Evolutionary conservation across 495 filamentous ascomycete species (phyloP).

Genomic region (Penicillium atrosanguineum): DNA sequence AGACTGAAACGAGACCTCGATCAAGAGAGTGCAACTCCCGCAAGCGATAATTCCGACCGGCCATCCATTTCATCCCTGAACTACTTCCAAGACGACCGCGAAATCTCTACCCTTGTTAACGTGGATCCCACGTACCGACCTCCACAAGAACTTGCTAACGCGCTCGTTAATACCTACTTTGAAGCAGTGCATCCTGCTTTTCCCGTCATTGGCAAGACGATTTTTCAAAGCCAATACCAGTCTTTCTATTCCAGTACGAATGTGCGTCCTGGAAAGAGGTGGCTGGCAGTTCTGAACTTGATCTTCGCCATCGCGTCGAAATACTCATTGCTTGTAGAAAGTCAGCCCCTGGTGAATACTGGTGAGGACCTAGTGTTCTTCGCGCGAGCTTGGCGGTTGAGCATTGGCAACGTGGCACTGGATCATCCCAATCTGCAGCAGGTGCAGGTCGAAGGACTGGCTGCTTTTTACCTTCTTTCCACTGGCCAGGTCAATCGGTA

Average conservation of each 20-base stretch:
- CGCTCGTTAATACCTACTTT: slow-evolving; percentile 55
- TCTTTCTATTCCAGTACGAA: slow-evolving; percentile 34
- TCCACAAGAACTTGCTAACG: slow-evolving; percentile 47
- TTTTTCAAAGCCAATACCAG: slow-evolving; percentile 43
- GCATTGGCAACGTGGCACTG: slow-evolving; percentile 45
- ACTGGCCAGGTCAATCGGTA: slow-evolving; percentile 61
- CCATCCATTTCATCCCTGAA: slow-evolving; percentile 38
- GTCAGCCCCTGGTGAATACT: slow-evolving; percentile 32
- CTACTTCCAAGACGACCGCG: slow-evolving; percentile 58
- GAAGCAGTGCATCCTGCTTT: slow-evolving; percentile 55
- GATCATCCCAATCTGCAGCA: slow-evolving; percentile 57
- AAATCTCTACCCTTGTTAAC: slow-evolving; percentile 36
- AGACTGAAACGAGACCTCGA: slow-evolving; percentile 33
- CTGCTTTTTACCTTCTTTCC: slow-evolving; percentile 57
- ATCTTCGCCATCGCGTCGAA: slow-evolving; percentile 62
- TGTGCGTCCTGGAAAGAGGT: slow-evolving; percentile 43
- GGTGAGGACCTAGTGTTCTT: slow-evolving; percentile 56
- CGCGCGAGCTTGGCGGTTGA: slow-evolving; percentile 55
- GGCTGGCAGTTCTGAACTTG: slow-evolving; percentile 62
- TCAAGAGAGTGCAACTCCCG: slow-evolving; percentile 11
- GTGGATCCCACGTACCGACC: slow-evolving; percentile 52
- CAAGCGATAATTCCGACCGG: slow-evolving; percentile 21
- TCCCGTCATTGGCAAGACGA: slow-evolving; percentile 54
- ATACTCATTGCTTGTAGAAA: slow-evolving; percentile 42
- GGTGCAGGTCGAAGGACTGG: slow-evolving; percentile 55